Conservation (phyloP, 2,329 filamentous ascomycete species). For the Colletotrichum plurivorum region DNA sequence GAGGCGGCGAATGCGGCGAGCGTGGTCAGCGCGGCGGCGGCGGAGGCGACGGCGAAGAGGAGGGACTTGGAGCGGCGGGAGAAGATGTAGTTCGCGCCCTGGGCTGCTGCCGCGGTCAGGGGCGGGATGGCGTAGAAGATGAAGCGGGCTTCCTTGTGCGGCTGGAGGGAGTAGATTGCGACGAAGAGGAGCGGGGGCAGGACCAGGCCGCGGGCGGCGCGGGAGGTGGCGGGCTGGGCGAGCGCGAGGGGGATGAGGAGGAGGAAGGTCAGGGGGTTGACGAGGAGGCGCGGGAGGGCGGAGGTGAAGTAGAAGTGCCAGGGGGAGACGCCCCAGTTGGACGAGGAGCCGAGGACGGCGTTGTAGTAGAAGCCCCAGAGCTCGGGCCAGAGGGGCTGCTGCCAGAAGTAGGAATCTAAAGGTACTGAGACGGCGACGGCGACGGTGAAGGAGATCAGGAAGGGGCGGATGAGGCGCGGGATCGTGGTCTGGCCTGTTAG, state of each 20-base stretch:
- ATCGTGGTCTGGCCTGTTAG: conserved; percentile 66
- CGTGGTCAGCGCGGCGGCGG: conserved; percentile 72
- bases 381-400: conserved; percentile 89
- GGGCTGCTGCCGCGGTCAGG: conserved; percentile 82
- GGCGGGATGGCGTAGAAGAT: conserved; percentile 89
- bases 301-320: conserved; percentile 90
- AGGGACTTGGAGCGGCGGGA: conserved; percentile 73
- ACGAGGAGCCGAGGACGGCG: conserved; percentile 84
- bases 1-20: conserved; percentile 72
- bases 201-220: conserved; percentile 64
- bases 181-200: conserved; percentile 81
- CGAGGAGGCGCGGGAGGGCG: conserved; percentile 83
- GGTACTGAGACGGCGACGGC: conserved; percentile 79
- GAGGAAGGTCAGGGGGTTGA: conserved; percentile 80
- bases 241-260: conserved; percentile 70
- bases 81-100: conserved; percentile 80
- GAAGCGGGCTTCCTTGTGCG: conserved; percentile 97
- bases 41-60: conserved; percentile 66
- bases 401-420: conserved; percentile 96
- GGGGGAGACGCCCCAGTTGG: conserved; percentile 88
- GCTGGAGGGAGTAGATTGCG: conserved; percentile 85
- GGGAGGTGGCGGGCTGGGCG: conserved; percentile 59
- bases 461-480: conserved; percentile 74
- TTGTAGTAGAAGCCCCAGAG: conserved; percentile 93
- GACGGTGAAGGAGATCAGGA: conserved; percentile 73